Base-by-base conservation (phyloP, 495 filamentous ascomycete genomes). In the Penicillium lividum region DNA sequence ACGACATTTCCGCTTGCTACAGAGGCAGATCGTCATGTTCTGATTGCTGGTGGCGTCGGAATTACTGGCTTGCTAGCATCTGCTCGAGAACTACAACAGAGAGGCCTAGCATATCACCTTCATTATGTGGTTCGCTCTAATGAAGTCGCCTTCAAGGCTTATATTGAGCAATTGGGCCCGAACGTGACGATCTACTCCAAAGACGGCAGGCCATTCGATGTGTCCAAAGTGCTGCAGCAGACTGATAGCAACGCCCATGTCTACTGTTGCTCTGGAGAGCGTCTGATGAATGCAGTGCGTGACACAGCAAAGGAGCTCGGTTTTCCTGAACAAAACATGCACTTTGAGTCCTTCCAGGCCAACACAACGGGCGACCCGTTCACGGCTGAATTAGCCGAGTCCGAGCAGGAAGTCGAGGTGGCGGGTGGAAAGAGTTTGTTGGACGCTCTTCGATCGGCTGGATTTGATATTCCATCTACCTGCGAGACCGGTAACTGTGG, bases 401-500 rank as follows among this genome's bases (percentile, higher is more conserved):
- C 13, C 18, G 15, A 22, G 10, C 0, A 22, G 3, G 15, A 43
- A n/a, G 16, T 57, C 15, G 42, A 61, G 7, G 59, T 61, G 9
- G 27, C 11, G 3, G 30, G 40, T 16, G 33, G 25, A 11, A 42
- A 33, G 3, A 61, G 42, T 43, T 54, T 61, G 2, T 49, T 61
- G 10, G 44, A 57, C 33, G 49, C 30, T 4, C 34, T 61, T 34
- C 44, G 53, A 29, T 25, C 22, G 30, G 53, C 59, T 18, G 59
- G 59, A 27, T 61, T 61, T 47, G 59, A 61, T 25, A 53, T 61
- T 40, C 31, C 40, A 13, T 48, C 40, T 22, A 42, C 59, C 0
- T 61, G 59, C 22, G 59, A 61, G 25, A 42, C 49, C 1, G 53
- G 54, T 16, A 61, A 57, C 28, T 61, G 59, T 53, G 59, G 59